Evolutionary conservation across 768 basidiomycete genomes (phyloP), one percentile per base, ranked within the genome.

Genomic region (Boletus rubroflammeus): DNA sequence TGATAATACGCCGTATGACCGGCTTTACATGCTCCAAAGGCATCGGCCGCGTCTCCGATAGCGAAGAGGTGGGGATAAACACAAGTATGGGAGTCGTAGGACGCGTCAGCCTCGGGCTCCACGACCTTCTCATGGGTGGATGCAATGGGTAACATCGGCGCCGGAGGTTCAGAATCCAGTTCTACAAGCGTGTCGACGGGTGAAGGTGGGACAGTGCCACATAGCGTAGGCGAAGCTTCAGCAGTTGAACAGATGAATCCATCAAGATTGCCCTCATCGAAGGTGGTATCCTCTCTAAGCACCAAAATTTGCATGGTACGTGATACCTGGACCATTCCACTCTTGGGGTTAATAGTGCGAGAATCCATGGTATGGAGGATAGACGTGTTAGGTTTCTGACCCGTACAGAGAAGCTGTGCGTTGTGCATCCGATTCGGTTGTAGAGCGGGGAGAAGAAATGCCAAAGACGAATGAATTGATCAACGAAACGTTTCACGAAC

Each of bases 31-130:
- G 83, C 85, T 6, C 83, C 83, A 54, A 83, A 85, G 5, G 82
- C 82, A 63, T 85, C 82, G 1, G 83, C 84, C 0, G 78, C 76
- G 50, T 86, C 85, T 8, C 85, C 85, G 6, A 85, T 67, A 9
- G 78, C 83, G 60, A 85, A 87, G 13, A 86, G 75, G 54, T 83
- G 72, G 0, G 78, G 75, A 60, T 82, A 81, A 19, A 57, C n/a
- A 46, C 31, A 31, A 5, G 23, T 23, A 8, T 26, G 17, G 21
- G 31, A 35, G 21, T 40, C 34, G 21, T 25, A 5, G 0, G 76
- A 71, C 21, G 72, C 73, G 9, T 52, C 54, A 42, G 17, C 17
- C 29, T 41, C 34, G 4, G 47, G 14, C 14, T 34, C 25, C n/a
- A 23, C 25, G 9, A 41, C 32, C 21, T 25, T 14, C 13, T 31